A percentile compares a stretch with the other conserved stretches of the same genome.
phyloP scores from a whole-genome alignment of 2,329 filamentous ascomycete genomes.

The Raffaelea albimanens region DNA sequence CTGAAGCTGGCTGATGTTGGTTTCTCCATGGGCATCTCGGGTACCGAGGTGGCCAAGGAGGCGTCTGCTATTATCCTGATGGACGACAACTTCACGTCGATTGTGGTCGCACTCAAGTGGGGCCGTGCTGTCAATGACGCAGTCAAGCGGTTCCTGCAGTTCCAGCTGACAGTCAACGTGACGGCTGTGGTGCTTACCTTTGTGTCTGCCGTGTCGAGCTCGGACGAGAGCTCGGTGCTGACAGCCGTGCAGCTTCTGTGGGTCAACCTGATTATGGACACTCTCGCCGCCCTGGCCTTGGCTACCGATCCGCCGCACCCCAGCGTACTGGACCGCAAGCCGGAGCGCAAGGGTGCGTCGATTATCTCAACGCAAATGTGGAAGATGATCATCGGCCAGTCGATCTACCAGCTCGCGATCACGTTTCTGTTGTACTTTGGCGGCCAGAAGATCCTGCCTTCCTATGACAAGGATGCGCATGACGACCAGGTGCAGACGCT shows the following conservation, averaged over 20 bases:
- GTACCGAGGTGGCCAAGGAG: conserved; percentile 77
- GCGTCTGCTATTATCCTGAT: conserved; percentile 78
- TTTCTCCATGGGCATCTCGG: conserved; percentile 78
- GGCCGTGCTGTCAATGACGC: conserved; percentile 69
- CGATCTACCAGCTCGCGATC: conserved; percentile 75
- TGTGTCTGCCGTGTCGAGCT: conserved; percentile 69
- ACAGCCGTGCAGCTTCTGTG: conserved; percentile 87
- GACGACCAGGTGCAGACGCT: conserved; percentile 59
- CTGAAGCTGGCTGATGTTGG: conserved; percentile 74
- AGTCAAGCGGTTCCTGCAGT: conserved; percentile 67
- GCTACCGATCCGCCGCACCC: conserved; percentile 85
- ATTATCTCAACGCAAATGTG: conserved; percentile 88
- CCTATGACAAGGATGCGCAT: conserved; percentile 27
- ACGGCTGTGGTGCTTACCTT: conserved; percentile 84
- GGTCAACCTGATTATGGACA: conserved; percentile 98
- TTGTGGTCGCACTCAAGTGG: conserved; percentile 76
- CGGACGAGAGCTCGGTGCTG: conserved; percentile 62
- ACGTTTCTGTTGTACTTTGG: conserved; percentile 70
- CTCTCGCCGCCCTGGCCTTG: conserved; percentile 78
- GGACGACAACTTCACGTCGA: conserved; percentile 84
- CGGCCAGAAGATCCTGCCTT: conserved; percentile 21
- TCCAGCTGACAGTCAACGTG: conserved; percentile 81
- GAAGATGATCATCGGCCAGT: conserved; percentile 97
- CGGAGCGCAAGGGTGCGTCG: conserved; percentile 44
- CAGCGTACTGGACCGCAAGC: conserved; percentile 69